Conservation (phyloP, 352 stramenopile genomes). For the Pythium rhizo-oryzae region DNA sequence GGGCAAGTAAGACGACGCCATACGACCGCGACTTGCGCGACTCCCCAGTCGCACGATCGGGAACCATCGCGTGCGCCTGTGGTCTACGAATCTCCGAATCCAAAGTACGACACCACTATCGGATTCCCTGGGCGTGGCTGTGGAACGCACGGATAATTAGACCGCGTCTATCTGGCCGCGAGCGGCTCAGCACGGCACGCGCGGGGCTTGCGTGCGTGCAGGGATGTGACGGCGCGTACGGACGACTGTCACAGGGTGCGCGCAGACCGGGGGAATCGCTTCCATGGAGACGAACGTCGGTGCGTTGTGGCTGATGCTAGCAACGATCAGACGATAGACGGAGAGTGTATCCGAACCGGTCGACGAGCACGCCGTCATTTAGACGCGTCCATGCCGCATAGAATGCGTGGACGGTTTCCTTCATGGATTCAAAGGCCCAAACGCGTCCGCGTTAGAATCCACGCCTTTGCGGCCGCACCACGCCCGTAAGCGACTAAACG, state of each 20-base stretch:
- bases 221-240: neutral
- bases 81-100: neutral
- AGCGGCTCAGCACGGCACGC: too few relatives aligned
- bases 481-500: neutral
- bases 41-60: neutral
- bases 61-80: neutral
- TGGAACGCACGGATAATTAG: too few relatives aligned
- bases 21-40: conserved; percentile 13
- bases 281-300: conserved; percentile 6
- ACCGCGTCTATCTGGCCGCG: neutral
- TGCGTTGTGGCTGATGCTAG: neutral
- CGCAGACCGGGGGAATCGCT: neutral
- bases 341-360: neutral
- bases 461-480: too few relatives aligned
- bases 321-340: neutral
- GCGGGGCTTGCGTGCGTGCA: neutral
- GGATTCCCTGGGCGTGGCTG: too few relatives aligned
- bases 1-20: neutral
- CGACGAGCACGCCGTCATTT: too few relatives aligned
- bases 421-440: too few relatives aligned
- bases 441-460: too few relatives aligned
- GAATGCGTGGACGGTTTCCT: too few relatives aligned
- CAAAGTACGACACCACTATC: neutral
- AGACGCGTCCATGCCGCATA: too few relatives aligned
- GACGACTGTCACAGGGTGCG: conserved; percentile 4